Base-by-base conservation (phyloP, 352 stramenopile species). In the Aphanomyces cochlioides region DNA sequence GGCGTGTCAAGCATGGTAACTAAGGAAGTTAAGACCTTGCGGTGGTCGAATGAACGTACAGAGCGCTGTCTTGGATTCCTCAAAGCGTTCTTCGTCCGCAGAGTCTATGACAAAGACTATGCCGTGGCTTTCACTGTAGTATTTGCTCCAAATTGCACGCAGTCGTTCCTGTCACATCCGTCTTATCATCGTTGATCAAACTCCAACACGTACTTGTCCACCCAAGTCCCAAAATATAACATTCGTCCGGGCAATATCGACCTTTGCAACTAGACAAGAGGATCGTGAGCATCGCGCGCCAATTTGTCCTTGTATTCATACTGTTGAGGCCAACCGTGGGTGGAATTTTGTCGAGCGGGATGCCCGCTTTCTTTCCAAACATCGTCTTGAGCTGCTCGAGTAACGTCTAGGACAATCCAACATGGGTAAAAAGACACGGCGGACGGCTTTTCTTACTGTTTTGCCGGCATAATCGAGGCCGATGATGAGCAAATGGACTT, bases 191-290 rank as follows among this genome's bases (percentile, higher is more conserved):
- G 28, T 28, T 28, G 28, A 28, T 2, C 28, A 28, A 28, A 28
- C 28, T 28, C 28, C 28, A 41, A 41, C n/a, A 19, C 47, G 37
- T 54, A 93, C 83, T 76, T 97, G 90, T 38, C 91, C 91, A 58
- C 91, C 91, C 10, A 97, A 73, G 68, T 97, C 91, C 91, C 91
- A 97, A 71, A 97, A 97, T 72, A 96, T 96, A 66, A 97, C 78
- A 38, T 86, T 80, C 40, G 79, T 92, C 17, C 90, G 85, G 69
- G 81, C 78, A 67, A 97, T 87, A 76, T 96, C 85, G 69, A 95
- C 83, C 65, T 83, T 76, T 48, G 83, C 85, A 66, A 93, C 85
- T 93, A 64, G 45, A 53, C n/a, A 47, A 56, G 38, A 15, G 13
- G 21, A 2, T 61, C 13, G 28, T 28, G 28, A 28, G 28, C 28